Evolutionary conservation across 176 grass and related monocot genomes (phyloP).

Genomic region (Musa itinerans): DNA sequence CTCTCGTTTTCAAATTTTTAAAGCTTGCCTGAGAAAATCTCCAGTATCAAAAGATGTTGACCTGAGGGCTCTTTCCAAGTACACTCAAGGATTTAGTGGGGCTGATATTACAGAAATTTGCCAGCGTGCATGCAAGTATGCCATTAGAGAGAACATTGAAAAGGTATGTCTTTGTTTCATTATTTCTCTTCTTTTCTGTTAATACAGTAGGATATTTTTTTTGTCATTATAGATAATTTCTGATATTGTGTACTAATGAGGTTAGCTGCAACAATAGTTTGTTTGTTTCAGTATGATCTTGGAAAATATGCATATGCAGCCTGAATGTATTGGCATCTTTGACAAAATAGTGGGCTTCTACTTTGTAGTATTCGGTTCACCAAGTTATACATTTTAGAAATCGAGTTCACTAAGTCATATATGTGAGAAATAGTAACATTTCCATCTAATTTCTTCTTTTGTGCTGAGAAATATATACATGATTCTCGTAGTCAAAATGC

Average conservation of each 20-base stretch:
- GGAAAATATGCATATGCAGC: too few species aligned
- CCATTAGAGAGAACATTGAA: slow-evolving; percentile 20
- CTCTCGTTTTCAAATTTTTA: slow-evolving; percentile 12
- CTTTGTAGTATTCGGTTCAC: too few species aligned
- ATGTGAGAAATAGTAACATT: too few species aligned
- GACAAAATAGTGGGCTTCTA: too few species aligned
- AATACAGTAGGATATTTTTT: background rate
- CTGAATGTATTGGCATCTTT: too few species aligned
- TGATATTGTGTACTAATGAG: background rate
- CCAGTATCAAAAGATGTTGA: slow-evolving; percentile 15
- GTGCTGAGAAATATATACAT: too few species aligned
- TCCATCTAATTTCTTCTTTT: too few species aligned
- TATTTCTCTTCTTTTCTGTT: background rate
- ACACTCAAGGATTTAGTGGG: slow-evolving; percentile 21
- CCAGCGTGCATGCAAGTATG: slow-evolving; percentile 20
- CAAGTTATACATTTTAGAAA: too few species aligned
- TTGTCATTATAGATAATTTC: background rate
- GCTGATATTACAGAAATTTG: slow-evolving; percentile 24
- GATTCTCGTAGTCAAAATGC: too few species aligned
- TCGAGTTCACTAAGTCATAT: too few species aligned
- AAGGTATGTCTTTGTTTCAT: background rate
- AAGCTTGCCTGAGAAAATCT: slow-evolving; percentile 19
- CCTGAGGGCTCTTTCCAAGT: slow-evolving; percentile 7
- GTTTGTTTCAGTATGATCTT: too few species aligned
- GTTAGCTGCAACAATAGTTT: too few species aligned